A percentile compares a stretch with the other conserved stretches of the same genome.
phyloP scores from a whole-genome alignment of 805 yeast species.

The Pichia californica region DNA sequence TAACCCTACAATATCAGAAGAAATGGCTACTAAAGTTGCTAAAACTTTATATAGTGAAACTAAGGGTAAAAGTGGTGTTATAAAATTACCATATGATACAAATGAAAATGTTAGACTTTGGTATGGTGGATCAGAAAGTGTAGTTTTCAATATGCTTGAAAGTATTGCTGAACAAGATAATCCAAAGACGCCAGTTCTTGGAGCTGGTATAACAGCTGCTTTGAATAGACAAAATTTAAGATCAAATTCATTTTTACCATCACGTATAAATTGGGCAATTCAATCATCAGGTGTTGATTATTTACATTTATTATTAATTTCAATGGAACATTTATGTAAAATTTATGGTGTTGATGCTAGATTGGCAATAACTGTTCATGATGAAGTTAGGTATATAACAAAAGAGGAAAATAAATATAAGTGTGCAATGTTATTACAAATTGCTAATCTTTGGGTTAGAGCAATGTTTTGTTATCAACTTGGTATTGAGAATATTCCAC shows the following conservation, averaged over 20 bases:
- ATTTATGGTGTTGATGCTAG: slow-evolving; percentile 68
- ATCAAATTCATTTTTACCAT: slow-evolving; percentile 66
- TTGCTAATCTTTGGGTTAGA: slow-evolving; percentile 92
- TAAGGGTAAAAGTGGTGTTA: slow-evolving; percentile 53
- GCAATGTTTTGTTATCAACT: slow-evolving; percentile 91
- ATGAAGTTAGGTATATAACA: slow-evolving; percentile 80
- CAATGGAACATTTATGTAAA: slow-evolving; percentile 77
- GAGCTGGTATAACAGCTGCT: slow-evolving; percentile 90
- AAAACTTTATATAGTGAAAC: slow-evolving; percentile 67
- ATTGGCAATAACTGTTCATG: slow-evolving; percentile 84
- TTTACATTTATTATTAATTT: slow-evolving; percentile 71
- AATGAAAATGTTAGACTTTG: slow-evolving; percentile 34
- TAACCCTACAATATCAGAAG: slow-evolving; percentile 61
- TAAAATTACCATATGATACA: slow-evolving; percentile 12
- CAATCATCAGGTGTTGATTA: slow-evolving; percentile 98
- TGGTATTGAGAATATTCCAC: slow-evolving; percentile 86
- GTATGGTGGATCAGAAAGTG: slow-evolving; percentile 91
- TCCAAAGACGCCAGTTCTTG: slow-evolving; percentile 87
- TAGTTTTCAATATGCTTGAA: slow-evolving; percentile 85
- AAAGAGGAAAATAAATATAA: slow-evolving; percentile 67
- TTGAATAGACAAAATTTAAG: slow-evolving; percentile 59
- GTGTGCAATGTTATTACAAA: slow-evolving; percentile 78
- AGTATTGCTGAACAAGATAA: slow-evolving; percentile 72
- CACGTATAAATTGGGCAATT: slow-evolving; percentile 95
- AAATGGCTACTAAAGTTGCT: slow-evolving; percentile 62